Evolutionary conservation across 1,284 basidiomycete genomes (phyloP).

Genomic region (Schizopora paradoxa): DNA sequence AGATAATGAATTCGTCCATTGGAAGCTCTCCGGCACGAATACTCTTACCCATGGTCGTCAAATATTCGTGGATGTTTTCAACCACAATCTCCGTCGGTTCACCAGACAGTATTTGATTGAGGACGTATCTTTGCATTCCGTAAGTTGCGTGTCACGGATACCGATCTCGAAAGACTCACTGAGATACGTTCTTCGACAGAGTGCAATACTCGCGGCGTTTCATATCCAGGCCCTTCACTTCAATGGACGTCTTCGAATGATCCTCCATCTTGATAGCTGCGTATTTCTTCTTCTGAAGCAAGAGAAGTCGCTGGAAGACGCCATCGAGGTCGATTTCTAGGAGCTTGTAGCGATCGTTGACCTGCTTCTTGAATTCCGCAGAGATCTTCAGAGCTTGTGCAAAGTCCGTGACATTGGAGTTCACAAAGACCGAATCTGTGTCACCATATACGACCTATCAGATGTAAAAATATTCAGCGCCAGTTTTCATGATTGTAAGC

Average conservation of each 20-base stretch:
- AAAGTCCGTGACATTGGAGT: constrained; percentile 89
- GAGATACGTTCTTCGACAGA: constrained; percentile 88
- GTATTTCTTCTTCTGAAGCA: constrained; percentile 99
- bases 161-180: constrained; percentile 47
- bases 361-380: constrained; percentile 87
- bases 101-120: constrained; percentile 90
- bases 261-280: constrained; percentile 94
- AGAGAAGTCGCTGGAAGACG: constrained; percentile 87
- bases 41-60: constrained; percentile 67
- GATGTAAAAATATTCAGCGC: constrained; percentile 8
- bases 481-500: not conserved
- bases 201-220: constrained; percentile 94
- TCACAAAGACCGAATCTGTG: constrained; percentile 98
- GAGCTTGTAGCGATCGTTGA: constrained; percentile 93
- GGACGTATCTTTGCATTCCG: constrained; percentile 57
- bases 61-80: constrained; percentile 90
- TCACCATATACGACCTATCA: constrained; percentile 94
- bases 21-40: constrained; percentile 76
- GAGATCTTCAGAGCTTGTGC: constrained; percentile 90
- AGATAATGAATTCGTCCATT: constrained; percentile 91
- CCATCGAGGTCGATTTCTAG: constrained; percentile 97
- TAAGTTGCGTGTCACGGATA: constrained; percentile 1
- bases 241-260: constrained; percentile 66
- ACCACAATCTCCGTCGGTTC: constrained; percentile 88
- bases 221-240: constrained; percentile 99